phyloP scores from a whole-genome alignment of 495 filamentous ascomycete species.

The Daldinia childiae region DNA sequence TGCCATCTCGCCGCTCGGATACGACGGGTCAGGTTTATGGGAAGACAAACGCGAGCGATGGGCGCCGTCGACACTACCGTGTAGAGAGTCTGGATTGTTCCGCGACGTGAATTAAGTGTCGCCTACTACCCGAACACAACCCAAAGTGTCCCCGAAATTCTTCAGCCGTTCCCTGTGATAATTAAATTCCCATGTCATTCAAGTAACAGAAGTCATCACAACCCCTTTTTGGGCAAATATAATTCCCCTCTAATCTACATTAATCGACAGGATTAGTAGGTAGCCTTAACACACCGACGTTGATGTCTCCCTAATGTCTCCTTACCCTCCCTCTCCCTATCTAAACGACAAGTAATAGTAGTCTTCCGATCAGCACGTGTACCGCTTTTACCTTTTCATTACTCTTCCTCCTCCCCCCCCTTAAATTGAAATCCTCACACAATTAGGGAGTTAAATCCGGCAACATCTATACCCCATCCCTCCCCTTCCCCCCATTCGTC shows the following conservation, averaged over 20 bases:
- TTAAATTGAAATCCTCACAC: constrained; percentile 15
- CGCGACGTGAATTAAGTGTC: constrained; percentile 20
- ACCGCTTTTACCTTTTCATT: neutral
- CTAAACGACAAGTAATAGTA: neutral
- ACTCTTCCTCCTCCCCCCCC: constrained; percentile 7
- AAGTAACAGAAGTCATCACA: constrained; percentile 12
- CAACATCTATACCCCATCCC: constrained; percentile 2
- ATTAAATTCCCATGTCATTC: constrained; percentile 29
- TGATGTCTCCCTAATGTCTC: constrained; percentile 12
- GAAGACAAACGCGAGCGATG: constrained; percentile 19
- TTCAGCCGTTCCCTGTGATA: constrained; percentile 23
- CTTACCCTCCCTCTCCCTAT: neutral
- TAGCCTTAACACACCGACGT: constrained; percentile 24
- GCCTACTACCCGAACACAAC: constrained; percentile 34
- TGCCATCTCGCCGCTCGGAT: constrained; percentile 26
- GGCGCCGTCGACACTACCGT: constrained; percentile 16
- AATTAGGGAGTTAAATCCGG: constrained; percentile 28
- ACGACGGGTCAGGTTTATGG: constrained; percentile 31
- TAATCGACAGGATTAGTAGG: constrained; percentile 16
- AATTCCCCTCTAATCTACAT: neutral
- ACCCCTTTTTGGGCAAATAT: constrained; percentile 20
- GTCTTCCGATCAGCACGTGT: neutral
- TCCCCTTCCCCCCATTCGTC: neutral
- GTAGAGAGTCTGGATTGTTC: constrained; percentile 31
- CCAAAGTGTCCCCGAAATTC: constrained; percentile 28